phyloP scores from a whole-genome alignment of 805 yeast genomes.

The Kuraishia capsulata region DNA sequence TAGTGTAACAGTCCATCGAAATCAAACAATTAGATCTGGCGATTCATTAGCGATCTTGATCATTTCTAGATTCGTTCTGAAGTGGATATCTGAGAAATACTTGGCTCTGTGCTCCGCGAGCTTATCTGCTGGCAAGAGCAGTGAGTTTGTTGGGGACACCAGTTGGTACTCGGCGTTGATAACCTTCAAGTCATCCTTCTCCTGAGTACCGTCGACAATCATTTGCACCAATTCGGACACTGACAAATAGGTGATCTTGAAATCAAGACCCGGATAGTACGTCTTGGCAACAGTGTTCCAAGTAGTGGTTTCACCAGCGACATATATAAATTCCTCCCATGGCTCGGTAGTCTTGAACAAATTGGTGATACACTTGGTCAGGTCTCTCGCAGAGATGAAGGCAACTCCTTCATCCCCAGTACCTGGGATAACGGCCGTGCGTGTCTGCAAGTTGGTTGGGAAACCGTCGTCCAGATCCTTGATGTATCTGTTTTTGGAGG shows the following conservation, averaged over 20 bases:
- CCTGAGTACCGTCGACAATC: background rate
- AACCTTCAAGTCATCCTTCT: slow-evolving; percentile 1
- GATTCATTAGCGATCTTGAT: no score
- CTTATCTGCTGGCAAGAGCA: background rate
- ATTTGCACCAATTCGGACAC: background rate
- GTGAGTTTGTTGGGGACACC: background rate
- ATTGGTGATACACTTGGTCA: background rate
- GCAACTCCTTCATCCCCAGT: background rate
- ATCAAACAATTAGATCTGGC: no score
- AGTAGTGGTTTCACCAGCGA: slow-evolving; percentile 1
- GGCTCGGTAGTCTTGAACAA: slow-evolving; percentile 1
- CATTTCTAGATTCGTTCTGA: background rate
- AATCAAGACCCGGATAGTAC: background rate
- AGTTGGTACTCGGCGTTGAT: background rate
- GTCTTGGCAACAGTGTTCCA: background rate
- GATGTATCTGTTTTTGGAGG: slow-evolving; percentile 1
- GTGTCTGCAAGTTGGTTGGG: background rate
- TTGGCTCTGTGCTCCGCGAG: background rate
- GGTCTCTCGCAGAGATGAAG: background rate
- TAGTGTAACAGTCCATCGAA: no score
- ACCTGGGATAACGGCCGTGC: slow-evolving; percentile 1
- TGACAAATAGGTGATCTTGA: background rate
- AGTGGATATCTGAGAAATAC: background rate
- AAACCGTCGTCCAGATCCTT: slow-evolving; percentile 1
- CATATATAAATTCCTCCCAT: background rate